A percentile compares a stretch with the other conserved stretches of the same genome.
phyloP scores from a whole-genome alignment of 208 protist genomes.

The Angomonas desouzai region DNA sequence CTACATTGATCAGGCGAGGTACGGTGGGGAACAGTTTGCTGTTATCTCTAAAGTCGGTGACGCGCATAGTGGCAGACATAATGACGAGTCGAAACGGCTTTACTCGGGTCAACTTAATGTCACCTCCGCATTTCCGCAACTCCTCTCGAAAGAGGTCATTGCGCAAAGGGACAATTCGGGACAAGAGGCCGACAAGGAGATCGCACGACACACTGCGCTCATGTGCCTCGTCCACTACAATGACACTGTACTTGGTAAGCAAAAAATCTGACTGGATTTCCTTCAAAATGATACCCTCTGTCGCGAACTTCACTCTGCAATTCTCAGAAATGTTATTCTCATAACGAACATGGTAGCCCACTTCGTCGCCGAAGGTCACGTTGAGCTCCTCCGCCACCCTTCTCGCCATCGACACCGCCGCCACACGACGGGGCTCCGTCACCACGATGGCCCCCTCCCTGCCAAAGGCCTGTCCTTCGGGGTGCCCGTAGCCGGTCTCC shows the following conservation, averaged over 20 bases:
- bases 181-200: slow-evolving; percentile 98
- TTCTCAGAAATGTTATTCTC: slow-evolving; percentile 93
- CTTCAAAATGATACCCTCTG: slow-evolving; percentile 98
- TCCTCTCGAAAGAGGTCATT: slow-evolving; percentile 85
- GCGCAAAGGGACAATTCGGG: slow-evolving; percentile 95
- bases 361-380: slow-evolving; percentile 80
- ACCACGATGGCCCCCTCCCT: slow-evolving; percentile 87
- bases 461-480: slow-evolving; percentile 56
- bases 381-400: slow-evolving; percentile 98
- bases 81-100: slow-evolving; percentile 90
- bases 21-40: slow-evolving; percentile 89
- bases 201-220: slow-evolving; percentile 93
- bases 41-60: slow-evolving; percentile 94
- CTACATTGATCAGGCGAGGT: slow-evolving; percentile 95
- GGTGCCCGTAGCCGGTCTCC: slow-evolving; percentile 87
- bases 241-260: slow-evolving; percentile 93
- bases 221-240: slow-evolving; percentile 99
- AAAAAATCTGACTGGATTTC: slow-evolving; percentile 97
- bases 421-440: slow-evolving; percentile 99
- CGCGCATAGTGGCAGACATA: slow-evolving; percentile 93
- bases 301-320: slow-evolving; percentile 97
- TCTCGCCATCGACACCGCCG: slow-evolving; percentile 98
- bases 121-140: slow-evolving; percentile 40
- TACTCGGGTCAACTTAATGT: slow-evolving; percentile 43
- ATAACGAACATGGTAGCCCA: slow-evolving; percentile 98